Evolutionary conservation across 2,329 filamentous ascomycete species (phyloP), one percentile per base, ranked within the genome.

Genomic region (Penicillium frequentans): DNA sequence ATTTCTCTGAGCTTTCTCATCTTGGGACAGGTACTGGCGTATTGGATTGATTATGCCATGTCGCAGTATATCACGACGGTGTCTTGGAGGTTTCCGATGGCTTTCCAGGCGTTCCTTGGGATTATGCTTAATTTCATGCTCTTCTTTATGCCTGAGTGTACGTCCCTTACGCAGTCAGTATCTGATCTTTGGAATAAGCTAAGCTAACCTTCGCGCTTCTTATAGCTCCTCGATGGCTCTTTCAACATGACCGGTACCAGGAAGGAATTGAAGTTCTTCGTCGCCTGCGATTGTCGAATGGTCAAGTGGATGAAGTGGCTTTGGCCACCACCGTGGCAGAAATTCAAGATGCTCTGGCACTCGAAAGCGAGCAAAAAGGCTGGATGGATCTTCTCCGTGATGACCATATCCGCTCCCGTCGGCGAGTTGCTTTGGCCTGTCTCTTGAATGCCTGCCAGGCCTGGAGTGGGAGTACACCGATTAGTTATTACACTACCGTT

Each of bases 401-500:
- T 44, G 57, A 64, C 29, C 31, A 54, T 7, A 50, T 64, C 14
- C 27, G 50, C 1, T 60, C 58, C 24, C 47, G 59, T 10, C 50
- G 57, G 3, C 47, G 63, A 29, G 61, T 64, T 5, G 51, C 50
- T 5, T 45, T 60, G 9, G 58, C 62, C 1, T 60, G 61, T 29
- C 49, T 59, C 9, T 23, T 65, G 11, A 62, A 64, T 49, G 58
- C 57, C 10, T 62, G 55, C 23, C 61, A 68, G 50, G 64, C 66
- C 39, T 56, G 61, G 54, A 61, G 57, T 24, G 67, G 68, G 1
- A 69, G 66, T 50, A 70, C 66, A 3, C 62, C 68, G n/a, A 57
- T 70, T 48, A 70, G 63, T 31, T 70, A 68, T 51, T 71, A 68
- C 51, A 64, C 68, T 3, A 65, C 68, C 3, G 64, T 62, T 8